Conservation (phyloP, 257 asterid species). For the Lantana camara region DNA sequence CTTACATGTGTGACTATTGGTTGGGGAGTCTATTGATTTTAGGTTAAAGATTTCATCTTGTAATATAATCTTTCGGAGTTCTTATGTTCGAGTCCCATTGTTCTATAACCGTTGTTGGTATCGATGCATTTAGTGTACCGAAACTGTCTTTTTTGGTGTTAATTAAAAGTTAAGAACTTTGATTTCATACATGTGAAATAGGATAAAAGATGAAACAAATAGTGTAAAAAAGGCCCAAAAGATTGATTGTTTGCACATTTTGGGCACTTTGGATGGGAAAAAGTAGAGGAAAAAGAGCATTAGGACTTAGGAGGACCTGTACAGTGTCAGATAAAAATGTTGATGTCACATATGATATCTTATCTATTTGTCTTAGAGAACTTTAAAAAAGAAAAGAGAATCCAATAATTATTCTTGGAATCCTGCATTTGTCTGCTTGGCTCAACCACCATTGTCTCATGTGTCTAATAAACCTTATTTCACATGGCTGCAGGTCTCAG, state of each 20-base stretch:
- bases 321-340: constrained; percentile 3
- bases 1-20: neutral
- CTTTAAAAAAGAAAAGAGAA: constrained; percentile 5
- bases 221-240: too few species aligned
- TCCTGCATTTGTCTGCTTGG: neutral
- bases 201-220: too few species aligned
- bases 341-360: constrained; percentile 10
- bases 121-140: too few species aligned
- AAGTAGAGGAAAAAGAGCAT: neutral
- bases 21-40: neutral
- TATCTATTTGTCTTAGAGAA: constrained; percentile 14
- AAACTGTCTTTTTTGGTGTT: too few species aligned
- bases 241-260: too few species aligned
- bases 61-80: too few species aligned
- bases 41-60: too few species aligned
- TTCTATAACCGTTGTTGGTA: too few species aligned
- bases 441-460: neutral
- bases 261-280: neutral
- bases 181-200: too few species aligned
- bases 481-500: constrained; percentile 61
- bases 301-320: constrained; percentile 17
- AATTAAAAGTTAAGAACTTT: too few species aligned
- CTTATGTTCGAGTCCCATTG: too few species aligned
- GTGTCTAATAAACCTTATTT: constrained; percentile 14
- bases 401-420: neutral